Evolutionary conservation across 2,329 filamentous ascomycete species (phyloP), one percentile per base, ranked within the genome.

Genomic region (Penicillium decumbens): DNA sequence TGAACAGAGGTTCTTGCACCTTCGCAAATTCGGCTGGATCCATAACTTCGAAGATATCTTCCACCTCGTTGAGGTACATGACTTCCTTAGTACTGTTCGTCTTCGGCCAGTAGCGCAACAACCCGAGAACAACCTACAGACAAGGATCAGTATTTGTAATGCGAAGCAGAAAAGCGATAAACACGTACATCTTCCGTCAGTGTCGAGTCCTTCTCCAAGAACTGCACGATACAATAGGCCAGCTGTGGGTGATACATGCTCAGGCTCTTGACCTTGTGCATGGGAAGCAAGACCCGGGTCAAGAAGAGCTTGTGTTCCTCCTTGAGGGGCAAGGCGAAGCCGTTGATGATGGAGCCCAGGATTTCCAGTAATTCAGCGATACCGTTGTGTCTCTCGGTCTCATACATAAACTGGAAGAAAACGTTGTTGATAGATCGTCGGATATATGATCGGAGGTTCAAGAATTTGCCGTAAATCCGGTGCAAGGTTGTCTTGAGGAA

Each of bases 241-340:
- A 98, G 78, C 70, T 98, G 93, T 44, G 93, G 93, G 70, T 98
- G 93, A 66, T 98, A 98, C 93, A 98, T 97, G 87, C 92, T 97
- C 65, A 98, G 75, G 71, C 92, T 95, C 79, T 97, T 98, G 65
- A 95, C 91, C 72, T 98, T 98, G 78, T 98, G 93, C 58, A 98
- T 75, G 27, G 93, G 93, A 49, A 98, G 82, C 59, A 98, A 77
- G 13, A 96, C 92, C 50, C 93, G 80, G 1, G 93, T 98, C 57
- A 98, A 77, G 77, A 98, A 98, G 25, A 97, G 82, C 75, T 98
- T 98, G 77, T 98, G 93, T 69, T 98, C 93, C 67, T 98, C 93
- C 75, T 98, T 98, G 45, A 98, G 78, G 10, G 93, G 93, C 49
- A 98, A 76, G 20, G 93, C 93, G 68, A 98, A 98, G 40, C 93